Conservation (phyloP, 176 grass and related monocot species). For the Phyllostachys edulis region DNA sequence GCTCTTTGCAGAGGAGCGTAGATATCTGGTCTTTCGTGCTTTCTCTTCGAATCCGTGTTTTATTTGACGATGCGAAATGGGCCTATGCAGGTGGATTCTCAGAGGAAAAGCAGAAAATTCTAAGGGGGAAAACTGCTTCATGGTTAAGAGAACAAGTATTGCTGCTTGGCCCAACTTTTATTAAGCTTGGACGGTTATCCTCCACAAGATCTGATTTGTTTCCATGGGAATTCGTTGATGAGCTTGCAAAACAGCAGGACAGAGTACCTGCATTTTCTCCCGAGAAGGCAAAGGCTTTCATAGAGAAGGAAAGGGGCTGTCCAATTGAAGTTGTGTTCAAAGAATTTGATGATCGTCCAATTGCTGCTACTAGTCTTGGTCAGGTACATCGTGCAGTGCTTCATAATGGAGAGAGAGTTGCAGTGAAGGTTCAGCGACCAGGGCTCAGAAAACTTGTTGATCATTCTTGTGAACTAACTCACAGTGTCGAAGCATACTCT, state of each 20-base stretch:
- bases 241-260: slow-evolving; percentile 96
- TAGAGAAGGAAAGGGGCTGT: slow-evolving; percentile 79
- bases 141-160: slow-evolving; percentile 96
- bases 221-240: slow-evolving; percentile 83
- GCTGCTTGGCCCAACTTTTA: slow-evolving; percentile 93
- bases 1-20: slow-evolving; percentile 67
- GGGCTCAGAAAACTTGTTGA: slow-evolving; percentile 95
- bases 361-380: slow-evolving; percentile 96
- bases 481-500: no score
- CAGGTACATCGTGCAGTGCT: slow-evolving; percentile 93
- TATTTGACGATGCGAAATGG: slow-evolving; percentile 95
- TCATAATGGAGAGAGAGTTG: slow-evolving; percentile 87
- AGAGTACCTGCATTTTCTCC: slow-evolving; percentile 97
- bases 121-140: slow-evolving; percentile 67
- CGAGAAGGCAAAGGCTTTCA: slow-evolving; percentile 74
- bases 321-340: slow-evolving; percentile 78
- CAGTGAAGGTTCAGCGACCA: slow-evolving; percentile 90
- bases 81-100: slow-evolving; percentile 76
- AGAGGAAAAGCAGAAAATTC: slow-evolving; percentile 85
- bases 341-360: slow-evolving; percentile 88
- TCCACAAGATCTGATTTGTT: slow-evolving; percentile 98
- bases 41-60: slow-evolving; percentile 65
- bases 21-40: slow-evolving; percentile 97
- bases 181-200: slow-evolving; percentile 92
- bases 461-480: no score